These are phyloP conservation scores for Endotrypanum monterogeii DNA, from an alignment of 208 protist species.

Conservation along the genomic window DNA sequence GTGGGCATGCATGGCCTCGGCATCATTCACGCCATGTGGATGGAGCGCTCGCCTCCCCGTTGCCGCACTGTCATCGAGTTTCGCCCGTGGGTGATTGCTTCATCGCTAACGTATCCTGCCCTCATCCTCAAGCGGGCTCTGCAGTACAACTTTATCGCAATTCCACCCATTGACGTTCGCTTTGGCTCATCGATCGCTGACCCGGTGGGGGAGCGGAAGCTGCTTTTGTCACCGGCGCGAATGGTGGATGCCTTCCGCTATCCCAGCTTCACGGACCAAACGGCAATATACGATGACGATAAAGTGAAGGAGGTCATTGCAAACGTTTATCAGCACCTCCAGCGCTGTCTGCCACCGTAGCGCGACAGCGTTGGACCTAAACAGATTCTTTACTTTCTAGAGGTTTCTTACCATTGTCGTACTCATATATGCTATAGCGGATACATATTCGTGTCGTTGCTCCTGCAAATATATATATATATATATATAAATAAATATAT, in stretches of 20 bases:
- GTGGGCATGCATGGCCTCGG: constrained; percentile 61
- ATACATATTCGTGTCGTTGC: too few species aligned
- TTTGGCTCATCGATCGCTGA: constrained; percentile 28
- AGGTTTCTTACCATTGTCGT: neutral
- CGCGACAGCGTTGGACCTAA: neutral
- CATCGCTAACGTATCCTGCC: constrained; percentile 27
- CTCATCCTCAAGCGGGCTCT: constrained; percentile 19
- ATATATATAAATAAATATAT: neutral
- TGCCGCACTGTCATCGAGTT: constrained; percentile 55
- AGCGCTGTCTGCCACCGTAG: constrained; percentile 24
- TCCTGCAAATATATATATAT: neutral
- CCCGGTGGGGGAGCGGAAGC: constrained; percentile 26
- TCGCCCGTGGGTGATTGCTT: constrained; percentile 43
- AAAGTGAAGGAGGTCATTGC: constrained; percentile 21
- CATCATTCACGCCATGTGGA: constrained; percentile 56
- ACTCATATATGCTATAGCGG: neutral
- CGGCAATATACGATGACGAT: constrained; percentile 26
- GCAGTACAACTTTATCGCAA: constrained; percentile 27
- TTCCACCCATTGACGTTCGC: constrained; percentile 35
- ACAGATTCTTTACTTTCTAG: constrained; percentile 9
- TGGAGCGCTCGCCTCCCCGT: constrained; percentile 37
- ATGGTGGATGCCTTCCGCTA: constrained; percentile 27
- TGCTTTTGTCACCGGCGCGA: constrained; percentile 19
- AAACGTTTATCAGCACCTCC: constrained; percentile 17
- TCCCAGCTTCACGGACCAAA: constrained; percentile 40